These are phyloP conservation scores for Lachnellula willkommii DNA, from an alignment of 2,329 filamentous ascomycete species.

Conservation along the genomic window DNA sequence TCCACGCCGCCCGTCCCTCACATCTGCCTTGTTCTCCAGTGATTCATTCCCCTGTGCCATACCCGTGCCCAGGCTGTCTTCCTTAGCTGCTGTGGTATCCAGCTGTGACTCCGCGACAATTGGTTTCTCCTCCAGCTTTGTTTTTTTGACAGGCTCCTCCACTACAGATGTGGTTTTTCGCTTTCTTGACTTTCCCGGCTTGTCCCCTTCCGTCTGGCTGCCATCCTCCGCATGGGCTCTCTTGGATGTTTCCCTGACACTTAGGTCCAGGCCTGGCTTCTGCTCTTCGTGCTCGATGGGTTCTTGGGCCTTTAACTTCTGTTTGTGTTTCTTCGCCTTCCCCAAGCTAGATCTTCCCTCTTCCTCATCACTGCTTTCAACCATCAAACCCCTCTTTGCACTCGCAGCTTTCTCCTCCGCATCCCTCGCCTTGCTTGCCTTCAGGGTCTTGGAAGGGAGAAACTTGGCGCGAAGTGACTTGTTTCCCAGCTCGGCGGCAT, in stretches of 20 bases:
- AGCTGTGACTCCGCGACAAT: neutral
- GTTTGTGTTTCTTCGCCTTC: conserved; percentile 31
- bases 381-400: conserved; percentile 26
- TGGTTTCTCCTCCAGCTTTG: neutral
- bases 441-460: conserved; percentile 26
- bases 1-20: neutral
- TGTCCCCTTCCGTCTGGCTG: neutral
- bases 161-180: neutral
- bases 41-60: neutral
- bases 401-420: conserved; percentile 30
- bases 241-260: neutral
- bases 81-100: neutral
- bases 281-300: neutral
- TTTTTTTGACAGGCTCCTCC: neutral
- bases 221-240: neutral
- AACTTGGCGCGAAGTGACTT: conserved; percentile 31
- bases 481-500: conserved; percentile 26
- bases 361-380: conserved; percentile 33
- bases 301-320: neutral
- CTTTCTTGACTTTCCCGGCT: neutral
- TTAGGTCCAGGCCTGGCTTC: neutral
- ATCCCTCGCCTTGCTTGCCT: conserved; percentile 31
- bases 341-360: conserved; percentile 32
- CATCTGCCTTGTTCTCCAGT: neutral
- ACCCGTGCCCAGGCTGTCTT: neutral